phyloP scores from a whole-genome alignment of 805 yeast species.

The Yarrowia sp. region DNA sequence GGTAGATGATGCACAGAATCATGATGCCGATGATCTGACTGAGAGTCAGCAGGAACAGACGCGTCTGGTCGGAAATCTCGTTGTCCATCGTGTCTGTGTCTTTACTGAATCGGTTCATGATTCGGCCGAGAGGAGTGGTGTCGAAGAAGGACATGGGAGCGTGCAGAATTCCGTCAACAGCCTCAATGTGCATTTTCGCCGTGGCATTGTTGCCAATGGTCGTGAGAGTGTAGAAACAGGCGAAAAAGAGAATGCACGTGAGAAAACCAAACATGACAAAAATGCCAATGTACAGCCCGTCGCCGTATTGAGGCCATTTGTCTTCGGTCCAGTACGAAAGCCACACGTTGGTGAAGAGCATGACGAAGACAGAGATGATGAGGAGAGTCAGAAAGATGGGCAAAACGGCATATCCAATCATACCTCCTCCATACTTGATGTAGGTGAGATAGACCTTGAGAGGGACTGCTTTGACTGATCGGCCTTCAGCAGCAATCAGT shows the following conservation, averaged over 20 bases:
- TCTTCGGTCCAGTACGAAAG: slow-evolving; percentile 70
- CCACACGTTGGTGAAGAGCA: slow-evolving; percentile 73
- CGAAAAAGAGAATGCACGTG: slow-evolving; percentile 55
- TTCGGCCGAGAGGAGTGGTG: slow-evolving; percentile 80
- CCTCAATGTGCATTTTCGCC: slow-evolving; percentile 60
- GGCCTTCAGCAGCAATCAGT: slow-evolving; percentile 42
- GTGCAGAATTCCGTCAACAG: slow-evolving; percentile 62
- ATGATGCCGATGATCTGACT: slow-evolving; percentile 62
- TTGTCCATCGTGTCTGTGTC: slow-evolving; percentile 79
- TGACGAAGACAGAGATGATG: slow-evolving; percentile 57
- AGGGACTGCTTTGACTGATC: slow-evolving; percentile 41
- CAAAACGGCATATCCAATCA: slow-evolving; percentile 48
- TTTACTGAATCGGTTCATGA: slow-evolving; percentile 78
- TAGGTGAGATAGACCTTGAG: slow-evolving; percentile 59
- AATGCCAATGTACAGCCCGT: slow-evolving; percentile 67
- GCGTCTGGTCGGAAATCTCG: slow-evolving; percentile 64
- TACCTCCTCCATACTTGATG: slow-evolving; percentile 63
- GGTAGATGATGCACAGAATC: slow-evolving; percentile 64
- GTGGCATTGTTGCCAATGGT: slow-evolving; percentile 61
- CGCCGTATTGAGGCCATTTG: slow-evolving; percentile 54
- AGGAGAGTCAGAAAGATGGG: slow-evolving; percentile 48
- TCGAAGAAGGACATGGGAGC: slow-evolving; percentile 82
- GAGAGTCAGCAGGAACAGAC: slow-evolving; percentile 61
- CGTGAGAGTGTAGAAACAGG: slow-evolving; percentile 51
- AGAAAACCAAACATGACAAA: slow-evolving; percentile 58